Evolutionary conservation across 2,329 filamentous ascomycete species (phyloP), one percentile per base, ranked within the genome.

Genomic region (Tolypocladium tropicale): DNA sequence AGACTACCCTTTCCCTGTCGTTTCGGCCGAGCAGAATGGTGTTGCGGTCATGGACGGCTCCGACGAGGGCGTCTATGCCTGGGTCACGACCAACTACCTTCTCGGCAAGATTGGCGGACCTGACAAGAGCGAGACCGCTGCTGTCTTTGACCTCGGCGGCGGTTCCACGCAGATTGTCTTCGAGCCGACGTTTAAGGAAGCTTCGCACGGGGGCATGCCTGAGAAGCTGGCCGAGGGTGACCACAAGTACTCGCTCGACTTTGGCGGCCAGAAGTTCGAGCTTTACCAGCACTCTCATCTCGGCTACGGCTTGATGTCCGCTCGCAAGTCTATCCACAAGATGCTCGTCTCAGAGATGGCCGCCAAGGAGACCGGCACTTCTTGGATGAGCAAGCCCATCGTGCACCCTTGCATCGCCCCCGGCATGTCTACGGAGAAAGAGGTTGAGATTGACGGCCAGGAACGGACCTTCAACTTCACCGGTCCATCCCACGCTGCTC

Each of bases 81-180:
- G 94, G 94, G 95, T 99, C 71, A 99, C 94, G 7, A 94, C 91
- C 62, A 99, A 99, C 79, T 99, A 99, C 74, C 86, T 99, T 43
- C 84, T 99, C 28, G 93, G 93, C 67, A 97, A 97, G 77, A 97
- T 99, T 72, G 94, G 94, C 58, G 89, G 89, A 12, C 89, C 91
- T 2, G 93, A 96, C 69, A 84, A 92, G 70, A 90, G 83, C 60
- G 88, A 90, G 53, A 97, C 94, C 2, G 95, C 94, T 43, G 94
- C 94, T 53, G 85, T 96, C 57, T 96, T 99, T 67, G 94, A 99
- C 69, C 86, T 99, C 52, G 94, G 94, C 60, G 94, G 94, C 66
- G 94, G 94, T 55, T 96, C 92, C 25, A 99, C 95, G 16, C 94
- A 99, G 76, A 96, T 99, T 68, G 95, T 99, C 63, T 99, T 97